These are phyloP conservation scores for Fusarium siculi DNA, from an alignment of 2,329 filamentous ascomycete species.

Conservation along the genomic window DNA sequence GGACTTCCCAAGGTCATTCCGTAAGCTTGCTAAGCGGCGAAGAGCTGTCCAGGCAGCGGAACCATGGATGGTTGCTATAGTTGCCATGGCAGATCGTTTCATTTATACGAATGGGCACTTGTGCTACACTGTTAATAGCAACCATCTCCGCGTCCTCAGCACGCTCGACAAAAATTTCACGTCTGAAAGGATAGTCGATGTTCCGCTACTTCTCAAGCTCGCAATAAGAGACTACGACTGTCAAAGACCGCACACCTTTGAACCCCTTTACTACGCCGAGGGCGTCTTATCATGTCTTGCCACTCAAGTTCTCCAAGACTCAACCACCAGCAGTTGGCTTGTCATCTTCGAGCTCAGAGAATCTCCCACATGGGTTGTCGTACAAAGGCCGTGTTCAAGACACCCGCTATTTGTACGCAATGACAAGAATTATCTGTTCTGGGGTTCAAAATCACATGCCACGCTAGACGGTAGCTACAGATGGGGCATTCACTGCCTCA, in stretches of 20 bases:
- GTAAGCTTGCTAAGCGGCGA: slow-evolving; percentile 69
- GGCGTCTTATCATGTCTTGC: slow-evolving; percentile 68
- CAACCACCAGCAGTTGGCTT: slow-evolving; percentile 60
- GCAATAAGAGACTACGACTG: slow-evolving; percentile 50
- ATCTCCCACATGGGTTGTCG: slow-evolving; percentile 56
- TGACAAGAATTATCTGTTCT: slow-evolving; percentile 69
- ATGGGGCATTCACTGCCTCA: slow-evolving; percentile 70
- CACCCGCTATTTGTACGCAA: slow-evolving; percentile 75
- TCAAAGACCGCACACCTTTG: slow-evolving; percentile 57
- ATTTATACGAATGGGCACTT: slow-evolving; percentile 71
- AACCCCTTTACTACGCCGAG: slow-evolving; percentile 66
- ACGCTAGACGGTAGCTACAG: slow-evolving; percentile 65
- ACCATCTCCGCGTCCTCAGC: slow-evolving; percentile 66
- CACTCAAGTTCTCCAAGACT: slow-evolving; percentile 51
- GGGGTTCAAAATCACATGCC: slow-evolving; percentile 69
- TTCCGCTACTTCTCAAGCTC: slow-evolving; percentile 54
- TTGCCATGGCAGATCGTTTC: slow-evolving; percentile 71
- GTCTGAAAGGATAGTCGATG: slow-evolving; percentile 66
- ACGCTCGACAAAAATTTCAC: slow-evolving; percentile 58
- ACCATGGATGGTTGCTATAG: slow-evolving; percentile 69
- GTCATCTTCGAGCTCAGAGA: slow-evolving; percentile 56
- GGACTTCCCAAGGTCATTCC: slow-evolving; percentile 51
- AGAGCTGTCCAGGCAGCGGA: slow-evolving; percentile 68
- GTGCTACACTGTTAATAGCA: slow-evolving; percentile 66
- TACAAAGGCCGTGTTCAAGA: slow-evolving; percentile 55